Evolutionary conservation across 441 rosid species (phyloP), one percentile per base, ranked within the genome.

Genomic region (Arabidopsis hybrid): DNA sequence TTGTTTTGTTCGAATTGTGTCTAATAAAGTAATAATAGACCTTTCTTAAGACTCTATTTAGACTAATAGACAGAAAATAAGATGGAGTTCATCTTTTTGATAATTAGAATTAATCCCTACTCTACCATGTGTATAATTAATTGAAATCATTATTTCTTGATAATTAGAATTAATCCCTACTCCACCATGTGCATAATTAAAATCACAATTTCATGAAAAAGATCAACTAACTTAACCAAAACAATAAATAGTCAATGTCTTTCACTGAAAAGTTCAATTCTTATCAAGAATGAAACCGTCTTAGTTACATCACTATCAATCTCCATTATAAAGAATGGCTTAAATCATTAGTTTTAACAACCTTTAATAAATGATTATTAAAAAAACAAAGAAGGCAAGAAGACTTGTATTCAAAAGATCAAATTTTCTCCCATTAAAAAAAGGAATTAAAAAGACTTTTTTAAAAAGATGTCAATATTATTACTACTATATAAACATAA

Each of bases 241-340:
- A 35, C 3, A n/a, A n/a, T n/a, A n/a, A 2, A 7, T 6, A 14
- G 56, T 63, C 67, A 31, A 45, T 8, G 3, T 4, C 4, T 46
- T 32, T 43, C 9, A 13, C 42, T n/a, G 6, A 34, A 45, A 1
- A 62, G 38, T 29, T 10, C 4, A 53, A 2, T 42, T 40, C 31
- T 53, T 42, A 31, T 38, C 10, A n/a, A 40, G 40, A 26, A 53
- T 26, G 14, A 50, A 14, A 26, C 8, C 39, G 8, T 5, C 4
- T 72, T 14, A 43, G 5, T 68, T 75, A 75, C 57, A 36, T 53
- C 74, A 53, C 69, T 42, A 68, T 75, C 69, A 60, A 21, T 13
- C 18, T 49, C 21, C 13, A 10, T 56, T 18, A 35, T 10, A 26
- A 26, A 65, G 35, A 65, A 65, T 57, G 18, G 62, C n/a, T 51